Percentiles rank a stretch among this genome's conserved stretches.
Conservation (phyloP, 768 basidiomycete genomes). For the Boletus insuetus region DNA sequence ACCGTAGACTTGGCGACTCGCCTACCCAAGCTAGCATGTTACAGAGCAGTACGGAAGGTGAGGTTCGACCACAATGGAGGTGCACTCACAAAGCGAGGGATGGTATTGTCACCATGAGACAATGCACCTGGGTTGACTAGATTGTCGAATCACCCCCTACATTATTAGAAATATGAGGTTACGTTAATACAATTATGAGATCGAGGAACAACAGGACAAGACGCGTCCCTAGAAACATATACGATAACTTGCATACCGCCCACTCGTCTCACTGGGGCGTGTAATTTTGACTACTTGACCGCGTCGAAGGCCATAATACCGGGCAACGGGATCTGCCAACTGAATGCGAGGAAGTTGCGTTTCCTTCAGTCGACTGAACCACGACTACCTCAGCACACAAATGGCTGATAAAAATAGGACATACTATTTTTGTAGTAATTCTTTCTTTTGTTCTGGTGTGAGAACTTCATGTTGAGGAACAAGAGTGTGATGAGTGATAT, state of each 20-base stretch:
- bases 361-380: conserved; percentile 86
- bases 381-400: conserved; percentile 4
- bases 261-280: conserved; percentile 93
- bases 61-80: not conserved
- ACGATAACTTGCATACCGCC: conserved; percentile 89
- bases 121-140: not conserved
- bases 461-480: conserved; percentile 93
- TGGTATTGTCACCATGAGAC: not conserved
- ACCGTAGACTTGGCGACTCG: not conserved
- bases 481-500: conserved; percentile 94
- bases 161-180: conserved; percentile 11
- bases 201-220: not conserved
- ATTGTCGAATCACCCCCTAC: conserved; percentile 8
- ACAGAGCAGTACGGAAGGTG: not conserved
- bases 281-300: conserved; percentile 99
- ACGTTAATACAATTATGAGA: conserved; percentile 1
- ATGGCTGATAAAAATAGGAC: conserved; percentile 34
- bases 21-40: not conserved
- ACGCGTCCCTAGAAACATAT: conserved; percentile 66
- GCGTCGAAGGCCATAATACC: conserved; percentile 93
- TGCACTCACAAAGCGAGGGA: not conserved
- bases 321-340: conserved; percentile 93
- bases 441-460: conserved; percentile 79
- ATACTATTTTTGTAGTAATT: conserved; percentile 89
- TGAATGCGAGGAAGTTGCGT: conserved; percentile 98